Evolutionary conservation across 768 basidiomycete species (phyloP), one percentile per base, ranked within the genome.

Genomic region (Lentinus tigrinus): DNA sequence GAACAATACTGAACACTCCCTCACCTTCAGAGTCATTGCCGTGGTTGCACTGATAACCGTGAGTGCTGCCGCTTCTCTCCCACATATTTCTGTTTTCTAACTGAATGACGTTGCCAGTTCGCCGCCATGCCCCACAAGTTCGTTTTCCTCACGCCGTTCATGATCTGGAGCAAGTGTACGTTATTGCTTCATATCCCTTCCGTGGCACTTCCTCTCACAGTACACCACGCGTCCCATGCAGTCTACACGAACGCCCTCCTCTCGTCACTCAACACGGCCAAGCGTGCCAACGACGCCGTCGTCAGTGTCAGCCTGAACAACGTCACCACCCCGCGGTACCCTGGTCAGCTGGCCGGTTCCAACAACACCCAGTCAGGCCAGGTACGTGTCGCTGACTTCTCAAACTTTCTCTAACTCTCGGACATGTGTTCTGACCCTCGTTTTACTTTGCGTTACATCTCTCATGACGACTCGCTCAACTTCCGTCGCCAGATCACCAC

Each of bases 161-260:
- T 85, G 34, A 71, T 78, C 17, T 69, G 84, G 34, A 79, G 80
- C 69, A 84, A 85, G 68, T 62, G 83, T 83, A 47, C 61, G 82
- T 60, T 17, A 2, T 13, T 9, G 17, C 10, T 49, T 14, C 50
- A 23, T 39, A 39, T 49, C 48, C 43, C n/a, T n/a, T n/a, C 26
- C 40, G 10, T 31, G 26, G 34, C 19, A 47, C 14, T n/a, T 27
- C 2, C 37, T 47, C 24, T 28, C 23, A 23, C n/a, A 36, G n/a
- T n/a, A 9, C 27, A 36, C 39, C 14, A 42, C 13, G n/a, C n/a
- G 24, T 34, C 23, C 9, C 3, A n/a, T 4, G 1, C 48, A 85
- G 81, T 85, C 24, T 85, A 84, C 61, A 72, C 80, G 14, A 84
- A 84, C 60, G 80, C 83, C 8, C 83, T 83, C 63, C 74, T 85